Evolutionary conservation across 306 rosid genomes (phyloP).

Genomic region (Castanopsis chinensis): DNA sequence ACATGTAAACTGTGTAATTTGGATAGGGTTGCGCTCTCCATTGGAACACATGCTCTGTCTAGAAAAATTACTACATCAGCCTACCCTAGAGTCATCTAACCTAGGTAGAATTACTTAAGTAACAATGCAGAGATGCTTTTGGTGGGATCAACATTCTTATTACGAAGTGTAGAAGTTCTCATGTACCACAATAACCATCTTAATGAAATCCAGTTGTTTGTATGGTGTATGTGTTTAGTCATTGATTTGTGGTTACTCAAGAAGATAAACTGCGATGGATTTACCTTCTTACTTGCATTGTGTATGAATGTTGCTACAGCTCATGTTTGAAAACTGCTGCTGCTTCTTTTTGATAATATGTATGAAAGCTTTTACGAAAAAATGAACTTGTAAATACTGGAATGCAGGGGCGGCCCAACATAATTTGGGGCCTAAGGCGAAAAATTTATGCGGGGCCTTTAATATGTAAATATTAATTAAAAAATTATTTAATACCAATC

Average conservation of each 20-base stretch:
- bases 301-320: neutral
- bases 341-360: no score
- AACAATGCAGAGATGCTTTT: slow-evolving; percentile 13
- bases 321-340: neutral
- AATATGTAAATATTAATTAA: no score
- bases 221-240: neutral
- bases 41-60: slow-evolving; percentile 34
- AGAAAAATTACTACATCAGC: slow-evolving; percentile 5
- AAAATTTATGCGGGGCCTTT: no score
- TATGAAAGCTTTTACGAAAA: no score
- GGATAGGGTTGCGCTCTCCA: slow-evolving; percentile 32
- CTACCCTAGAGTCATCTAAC: slow-evolving; percentile 12
- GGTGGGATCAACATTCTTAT: slow-evolving; percentile 3
- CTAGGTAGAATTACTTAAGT: slow-evolving; percentile 3
- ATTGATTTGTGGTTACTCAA: neutral
- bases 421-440: no score
- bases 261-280: neutral
- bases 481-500: no score
- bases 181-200: neutral
- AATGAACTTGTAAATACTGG: neutral
- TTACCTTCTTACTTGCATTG: neutral
- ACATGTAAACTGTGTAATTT: slow-evolving; percentile 19
- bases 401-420: no score
- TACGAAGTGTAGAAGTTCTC: neutral
- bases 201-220: neutral